Conservation (phyloP, 2,329 filamentous ascomycete species). For the Colletotrichum plurivorum region DNA sequence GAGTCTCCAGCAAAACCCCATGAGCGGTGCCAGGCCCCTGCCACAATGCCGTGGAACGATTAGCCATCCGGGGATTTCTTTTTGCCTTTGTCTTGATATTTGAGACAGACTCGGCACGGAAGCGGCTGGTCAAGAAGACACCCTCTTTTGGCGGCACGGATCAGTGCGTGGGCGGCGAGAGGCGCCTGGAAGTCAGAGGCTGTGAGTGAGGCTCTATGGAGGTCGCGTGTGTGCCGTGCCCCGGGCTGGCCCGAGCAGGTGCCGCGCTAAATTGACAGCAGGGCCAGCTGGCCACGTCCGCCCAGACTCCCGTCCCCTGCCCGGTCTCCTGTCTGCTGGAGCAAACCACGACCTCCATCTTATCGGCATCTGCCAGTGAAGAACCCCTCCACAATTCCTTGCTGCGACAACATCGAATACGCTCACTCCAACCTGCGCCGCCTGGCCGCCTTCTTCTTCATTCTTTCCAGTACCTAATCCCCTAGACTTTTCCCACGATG, state of each 20-base stretch:
- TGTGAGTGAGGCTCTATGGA: conserved; percentile 10
- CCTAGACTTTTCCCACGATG: conserved; percentile 57
- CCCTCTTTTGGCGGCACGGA: not conserved
- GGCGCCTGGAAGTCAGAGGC: not conserved
- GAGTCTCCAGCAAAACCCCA: conserved; percentile 35
- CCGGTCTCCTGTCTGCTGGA: conserved; percentile 4
- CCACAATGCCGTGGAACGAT: conserved; percentile 1
- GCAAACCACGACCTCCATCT: conserved; percentile 33
- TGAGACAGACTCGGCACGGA: not conserved
- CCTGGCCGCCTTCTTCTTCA: not conserved
- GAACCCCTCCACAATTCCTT: conserved; percentile 36
- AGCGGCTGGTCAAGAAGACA: not conserved
- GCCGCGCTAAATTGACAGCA: conserved; percentile 23
- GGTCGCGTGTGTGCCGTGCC: conserved; percentile 6
- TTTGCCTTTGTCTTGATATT: not conserved
- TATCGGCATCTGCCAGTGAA: conserved; percentile 31
- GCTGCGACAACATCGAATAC: conserved; percentile 31
- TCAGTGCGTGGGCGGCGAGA: not conserved
- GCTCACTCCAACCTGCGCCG: conserved; percentile 5
- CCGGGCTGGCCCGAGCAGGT: not conserved
- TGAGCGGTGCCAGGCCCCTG: conserved; percentile 21
- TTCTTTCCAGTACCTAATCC: not conserved
- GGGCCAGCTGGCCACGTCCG: conserved; percentile 21
- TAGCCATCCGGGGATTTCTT: not conserved
- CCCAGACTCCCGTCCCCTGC: conserved; percentile 27